A percentile compares a stretch with the other conserved stretches of the same genome.
These are phyloP conservation scores for barley (Hordeum vulgare) DNA, from an alignment of 176 grass and related monocot species.

Conservation along the genomic window MorexV3_pseudomolecules_assembly NC_058520.1:587054910-587055409, in stretches of 20 bases:
- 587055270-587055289: constrained; percentile 92
- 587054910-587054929: too few relatives aligned
- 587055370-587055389: constrained; percentile 66
- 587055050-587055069: background rate
- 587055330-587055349: constrained; percentile 46
- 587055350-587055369: constrained; percentile 49
- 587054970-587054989: too few relatives aligned
- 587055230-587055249: background rate
- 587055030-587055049: background rate
- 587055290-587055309: constrained; percentile 77
- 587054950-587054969: too few relatives aligned
- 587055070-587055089: background rate
- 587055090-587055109: background rate
- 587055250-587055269: background rate
- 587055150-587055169: background rate
- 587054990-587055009: too few relatives aligned
- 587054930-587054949: too few relatives aligned
- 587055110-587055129: background rate
- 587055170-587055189: background rate
- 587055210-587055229: background rate
- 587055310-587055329: constrained; percentile 31
- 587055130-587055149: background rate
- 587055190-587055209: background rate
- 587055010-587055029: background rate
- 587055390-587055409: constrained; percentile 83